phyloP scores from a whole-genome alignment of 2,329 filamentous ascomycete species.

The Epichloe elymi region DNA sequence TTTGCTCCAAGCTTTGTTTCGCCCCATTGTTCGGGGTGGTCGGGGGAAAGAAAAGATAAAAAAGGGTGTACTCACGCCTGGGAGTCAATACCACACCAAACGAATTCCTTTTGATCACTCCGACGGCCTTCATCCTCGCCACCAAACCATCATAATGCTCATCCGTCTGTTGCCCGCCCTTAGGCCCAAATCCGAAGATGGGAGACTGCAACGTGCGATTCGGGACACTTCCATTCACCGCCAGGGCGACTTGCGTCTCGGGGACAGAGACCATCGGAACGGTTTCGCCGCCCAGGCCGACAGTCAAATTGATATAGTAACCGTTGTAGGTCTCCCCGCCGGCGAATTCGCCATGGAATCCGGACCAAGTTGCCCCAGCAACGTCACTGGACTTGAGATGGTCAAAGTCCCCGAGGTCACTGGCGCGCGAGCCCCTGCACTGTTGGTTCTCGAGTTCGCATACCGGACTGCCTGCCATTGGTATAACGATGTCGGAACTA shows the following conservation, averaged over 20 bases:
- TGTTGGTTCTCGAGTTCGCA: background rate
- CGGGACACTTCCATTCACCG: background rate
- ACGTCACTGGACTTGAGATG: background rate
- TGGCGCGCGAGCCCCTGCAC: background rate
- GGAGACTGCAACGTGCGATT: background rate
- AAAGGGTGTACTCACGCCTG: background rate
- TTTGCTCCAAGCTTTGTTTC: too few species aligned
- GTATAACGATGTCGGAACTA: background rate
- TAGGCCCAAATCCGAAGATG: background rate
- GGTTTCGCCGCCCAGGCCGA: background rate
- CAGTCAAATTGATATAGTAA: background rate
- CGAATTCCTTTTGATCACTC: background rate
- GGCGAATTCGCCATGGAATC: fast-evolving
- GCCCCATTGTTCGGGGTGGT: too few species aligned
- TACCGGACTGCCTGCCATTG: background rate
- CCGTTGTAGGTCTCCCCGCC: background rate
- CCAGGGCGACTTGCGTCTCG: background rate
- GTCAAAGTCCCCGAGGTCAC: background rate
- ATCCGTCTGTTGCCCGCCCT: background rate
- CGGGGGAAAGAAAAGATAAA: too few species aligned
- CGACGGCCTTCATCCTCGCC: background rate
- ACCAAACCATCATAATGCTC: background rate
- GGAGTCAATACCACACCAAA: background rate
- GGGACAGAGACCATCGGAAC: background rate
- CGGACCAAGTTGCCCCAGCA: background rate